These are phyloP conservation scores for Hymenoscyphus scutula DNA, from an alignment of 2,329 filamentous ascomycete genomes.

Conservation along the genomic window DNA sequence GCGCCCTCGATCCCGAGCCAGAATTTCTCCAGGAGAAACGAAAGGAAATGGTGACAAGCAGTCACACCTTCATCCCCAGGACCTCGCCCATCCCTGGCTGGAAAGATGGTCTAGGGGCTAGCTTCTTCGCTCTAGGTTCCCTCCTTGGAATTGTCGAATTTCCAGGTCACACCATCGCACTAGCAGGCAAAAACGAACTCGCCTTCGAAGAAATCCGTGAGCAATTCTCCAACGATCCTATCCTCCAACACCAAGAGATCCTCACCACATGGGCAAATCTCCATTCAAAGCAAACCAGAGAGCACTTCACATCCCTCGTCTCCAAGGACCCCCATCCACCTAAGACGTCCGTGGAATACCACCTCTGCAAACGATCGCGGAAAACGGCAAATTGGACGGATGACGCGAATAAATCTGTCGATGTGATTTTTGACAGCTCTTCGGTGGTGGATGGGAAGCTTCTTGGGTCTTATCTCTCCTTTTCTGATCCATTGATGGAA, in stretches of 20 bases:
- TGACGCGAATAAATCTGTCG: not conserved
- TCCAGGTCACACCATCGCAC: too few species aligned
- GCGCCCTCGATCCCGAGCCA: not conserved
- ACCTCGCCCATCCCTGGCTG: too few species aligned
- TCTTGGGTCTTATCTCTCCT: not conserved
- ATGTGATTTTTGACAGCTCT: not conserved
- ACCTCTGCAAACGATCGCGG: not conserved
- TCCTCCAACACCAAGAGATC: not conserved
- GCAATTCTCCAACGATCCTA: too few species aligned
- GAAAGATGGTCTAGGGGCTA: not conserved
- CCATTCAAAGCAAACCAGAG: too few species aligned
- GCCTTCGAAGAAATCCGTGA: not conserved
- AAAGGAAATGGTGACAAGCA: not conserved
- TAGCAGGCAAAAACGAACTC: not conserved
- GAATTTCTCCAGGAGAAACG: not conserved
- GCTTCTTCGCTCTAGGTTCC: not conserved
- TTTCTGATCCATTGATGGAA: too few species aligned
- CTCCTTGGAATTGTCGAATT: not conserved
- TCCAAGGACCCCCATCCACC: not conserved
- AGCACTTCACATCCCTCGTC: not conserved
- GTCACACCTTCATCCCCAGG: not conserved
- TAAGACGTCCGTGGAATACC: not conserved
- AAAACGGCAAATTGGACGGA: not conserved
- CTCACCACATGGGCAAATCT: not conserved
- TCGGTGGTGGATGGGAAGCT: not conserved